phyloP scores from a whole-genome alignment of 495 filamentous ascomycete genomes.

The Halenospora varia region DNA sequence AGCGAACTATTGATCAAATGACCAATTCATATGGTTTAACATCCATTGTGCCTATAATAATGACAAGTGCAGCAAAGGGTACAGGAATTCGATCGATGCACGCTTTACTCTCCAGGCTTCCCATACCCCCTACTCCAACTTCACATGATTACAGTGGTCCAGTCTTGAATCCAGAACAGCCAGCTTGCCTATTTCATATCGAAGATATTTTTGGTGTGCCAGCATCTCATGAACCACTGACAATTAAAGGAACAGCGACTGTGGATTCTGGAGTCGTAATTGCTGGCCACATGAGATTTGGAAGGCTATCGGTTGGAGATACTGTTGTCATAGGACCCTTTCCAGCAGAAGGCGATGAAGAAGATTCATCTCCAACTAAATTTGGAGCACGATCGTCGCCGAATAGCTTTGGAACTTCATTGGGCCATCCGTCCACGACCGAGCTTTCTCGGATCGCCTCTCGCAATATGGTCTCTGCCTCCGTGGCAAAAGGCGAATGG shows the following conservation, averaged over 20 bases:
- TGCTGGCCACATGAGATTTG: constrained; percentile 78
- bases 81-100: constrained; percentile 78
- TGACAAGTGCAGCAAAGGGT: constrained; percentile 85
- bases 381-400: constrained; percentile 14
- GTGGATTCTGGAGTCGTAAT: constrained; percentile 61
- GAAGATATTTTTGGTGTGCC: constrained; percentile 71
- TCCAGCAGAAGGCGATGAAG: constrained; percentile 33
- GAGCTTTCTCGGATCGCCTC: constrained; percentile 38
- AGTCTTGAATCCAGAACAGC: constrained; percentile 44
- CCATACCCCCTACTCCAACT: constrained; percentile 57
- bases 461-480: constrained; percentile 37
- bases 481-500: constrained; percentile 60
- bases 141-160: constrained; percentile 38
- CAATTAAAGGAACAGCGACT: constrained; percentile 41
- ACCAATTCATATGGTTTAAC: constrained; percentile 38
- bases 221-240: constrained; percentile 38
- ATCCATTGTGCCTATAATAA: constrained; percentile 72
- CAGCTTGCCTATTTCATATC: constrained; percentile 69
- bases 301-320: constrained; percentile 73
- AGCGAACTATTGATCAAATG: constrained; percentile 43
- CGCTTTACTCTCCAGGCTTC: constrained; percentile 72
- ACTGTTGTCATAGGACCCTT: constrained; percentile 78
- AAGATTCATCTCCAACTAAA: constrained; percentile 16
- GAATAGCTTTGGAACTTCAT: constrained; percentile 17
- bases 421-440: constrained; percentile 38